Evolutionary conservation across 75 land plant genomes (phyloP), one percentile per base, ranked within the genome.

Genomic region (Pinus taeda): DNA sequence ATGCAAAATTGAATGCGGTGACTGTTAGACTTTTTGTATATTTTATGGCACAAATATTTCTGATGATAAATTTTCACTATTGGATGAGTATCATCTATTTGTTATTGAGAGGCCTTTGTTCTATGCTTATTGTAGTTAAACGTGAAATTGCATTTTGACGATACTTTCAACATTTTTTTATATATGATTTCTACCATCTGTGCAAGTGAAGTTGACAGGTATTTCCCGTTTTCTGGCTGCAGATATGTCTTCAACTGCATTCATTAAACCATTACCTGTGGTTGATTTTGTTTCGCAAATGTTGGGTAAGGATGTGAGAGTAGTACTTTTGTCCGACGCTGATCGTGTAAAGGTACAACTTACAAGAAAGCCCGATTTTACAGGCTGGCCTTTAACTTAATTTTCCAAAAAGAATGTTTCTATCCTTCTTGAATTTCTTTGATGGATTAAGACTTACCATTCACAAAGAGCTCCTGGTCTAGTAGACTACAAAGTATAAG

Each of bases 241-340:
- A 91, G 96, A 96, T 81, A 96, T 94, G 91, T 86, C 97, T 36
- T 88, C 97, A 20, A 89, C 99, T 70, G 93, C 98, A 55, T 95
- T 95, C 60, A 92, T 93, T 74, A 90, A 96, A 77, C 93, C 99
- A 22, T 85, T 90, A 57, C 88, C 88, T 22, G 97, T 96, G 29
- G 82, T 92, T 42, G 93, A 93, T 42, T 96, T 90, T 87, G 88
- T 94, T 21, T 81, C 85, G 33, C 87, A 96, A 57, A 74, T 92
- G 76, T 72, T 96, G 62, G 83, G 84, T 1, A 91, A 89, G 81
- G 90, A 92, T 88, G 81, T 86, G 11, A 74, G 75, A 36, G 78
- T 84, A 30, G 83, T 90, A 71, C 81, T 84, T 57, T 70, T 96
- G 9, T 87, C 91, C 59, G 99, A 96, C 79, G 63, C 98, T 62